Conservation (phyloP, 2,329 filamentous ascomycete genomes). For the Beauveria australis region DNA sequence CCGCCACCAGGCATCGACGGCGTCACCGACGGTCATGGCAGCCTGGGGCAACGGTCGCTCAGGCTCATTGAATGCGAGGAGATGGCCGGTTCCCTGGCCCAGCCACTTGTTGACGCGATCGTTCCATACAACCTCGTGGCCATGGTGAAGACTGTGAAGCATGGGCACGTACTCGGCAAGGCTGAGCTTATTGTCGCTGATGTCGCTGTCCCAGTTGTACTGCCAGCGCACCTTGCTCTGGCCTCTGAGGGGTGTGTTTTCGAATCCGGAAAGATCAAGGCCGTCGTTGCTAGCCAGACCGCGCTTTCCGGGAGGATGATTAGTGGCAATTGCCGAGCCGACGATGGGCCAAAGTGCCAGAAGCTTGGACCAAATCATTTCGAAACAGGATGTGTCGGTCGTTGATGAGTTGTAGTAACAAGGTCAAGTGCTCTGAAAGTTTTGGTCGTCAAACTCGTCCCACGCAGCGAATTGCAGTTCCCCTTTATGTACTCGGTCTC, state of each 20-base stretch:
- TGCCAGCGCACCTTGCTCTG: slow-evolving; percentile 17
- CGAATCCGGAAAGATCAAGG: slow-evolving; percentile 15
- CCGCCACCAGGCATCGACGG: slow-evolving; percentile 29
- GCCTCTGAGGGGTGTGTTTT: slow-evolving; percentile 2
- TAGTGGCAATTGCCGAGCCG: background rate
- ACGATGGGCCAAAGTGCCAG: background rate
- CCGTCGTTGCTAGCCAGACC: slow-evolving; percentile 17
- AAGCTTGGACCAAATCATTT: background rate
- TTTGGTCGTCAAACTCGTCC: background rate
- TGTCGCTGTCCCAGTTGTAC: slow-evolving; percentile 20
- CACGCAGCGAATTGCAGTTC: too few relatives aligned
- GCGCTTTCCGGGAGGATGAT: slow-evolving; percentile 12
- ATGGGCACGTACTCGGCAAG: slow-evolving; percentile 18
- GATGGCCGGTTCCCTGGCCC: slow-evolving; percentile 13
- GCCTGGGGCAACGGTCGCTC: slow-evolving; percentile 14
- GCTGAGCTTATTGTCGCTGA: slow-evolving; percentile 14
- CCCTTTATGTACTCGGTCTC: too few relatives aligned
- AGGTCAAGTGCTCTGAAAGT: background rate
- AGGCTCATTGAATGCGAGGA: slow-evolving; percentile 20
- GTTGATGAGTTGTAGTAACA: background rate
- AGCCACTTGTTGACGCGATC: slow-evolving; percentile 14
- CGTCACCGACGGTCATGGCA: slow-evolving; percentile 22
- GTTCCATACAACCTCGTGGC: slow-evolving; percentile 11
- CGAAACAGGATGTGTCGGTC: background rate
- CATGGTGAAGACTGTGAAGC: slow-evolving; percentile 10